These are phyloP conservation scores for Sugiyamaella boreocaroliniensis DNA, from an alignment of 805 yeast genomes.

Conservation along the genomic window DNA sequence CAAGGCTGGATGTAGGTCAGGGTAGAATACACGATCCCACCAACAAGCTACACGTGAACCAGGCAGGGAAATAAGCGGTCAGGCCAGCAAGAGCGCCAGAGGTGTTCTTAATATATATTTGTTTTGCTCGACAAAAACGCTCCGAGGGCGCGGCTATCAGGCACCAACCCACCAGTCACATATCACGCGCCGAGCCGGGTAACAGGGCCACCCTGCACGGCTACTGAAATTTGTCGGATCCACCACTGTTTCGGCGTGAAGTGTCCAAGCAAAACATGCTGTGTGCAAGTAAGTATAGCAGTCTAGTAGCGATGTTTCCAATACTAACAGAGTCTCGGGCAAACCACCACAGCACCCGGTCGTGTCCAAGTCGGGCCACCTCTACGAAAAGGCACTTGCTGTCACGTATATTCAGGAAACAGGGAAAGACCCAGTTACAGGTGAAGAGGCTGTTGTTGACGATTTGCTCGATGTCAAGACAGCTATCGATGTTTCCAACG, in stretches of 20 bases:
- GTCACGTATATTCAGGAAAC: constrained; percentile 55
- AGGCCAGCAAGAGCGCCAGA: neutral
- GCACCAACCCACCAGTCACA: too few relatives aligned
- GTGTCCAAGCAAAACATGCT: constrained; percentile 17
- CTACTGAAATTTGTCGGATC: constrained; percentile 1
- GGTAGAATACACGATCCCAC: neutral
- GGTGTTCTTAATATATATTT: neutral
- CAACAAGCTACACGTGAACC: neutral
- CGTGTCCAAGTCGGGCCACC: constrained; percentile 39
- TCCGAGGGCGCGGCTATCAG: neutral
- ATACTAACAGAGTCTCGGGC: constrained; percentile 49
- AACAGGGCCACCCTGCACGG: too few relatives aligned
- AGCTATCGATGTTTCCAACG: neutral
- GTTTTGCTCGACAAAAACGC: neutral
- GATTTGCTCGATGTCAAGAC: constrained; percentile 48
- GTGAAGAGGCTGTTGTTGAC: constrained; percentile 49
- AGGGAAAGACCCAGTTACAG: constrained; percentile 69
- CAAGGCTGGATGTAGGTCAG: neutral
- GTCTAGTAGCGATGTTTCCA: too few relatives aligned
- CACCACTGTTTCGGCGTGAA: neutral
- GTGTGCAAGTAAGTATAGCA: constrained; percentile 27
- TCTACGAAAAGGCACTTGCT: constrained; percentile 61
- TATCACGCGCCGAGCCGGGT: neutral
- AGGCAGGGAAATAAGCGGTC: neutral
- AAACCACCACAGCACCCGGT: constrained; percentile 65